Conservation (phyloP, 176 grass and related monocot species). For the Tillandsia leiboldiana region DNA sequence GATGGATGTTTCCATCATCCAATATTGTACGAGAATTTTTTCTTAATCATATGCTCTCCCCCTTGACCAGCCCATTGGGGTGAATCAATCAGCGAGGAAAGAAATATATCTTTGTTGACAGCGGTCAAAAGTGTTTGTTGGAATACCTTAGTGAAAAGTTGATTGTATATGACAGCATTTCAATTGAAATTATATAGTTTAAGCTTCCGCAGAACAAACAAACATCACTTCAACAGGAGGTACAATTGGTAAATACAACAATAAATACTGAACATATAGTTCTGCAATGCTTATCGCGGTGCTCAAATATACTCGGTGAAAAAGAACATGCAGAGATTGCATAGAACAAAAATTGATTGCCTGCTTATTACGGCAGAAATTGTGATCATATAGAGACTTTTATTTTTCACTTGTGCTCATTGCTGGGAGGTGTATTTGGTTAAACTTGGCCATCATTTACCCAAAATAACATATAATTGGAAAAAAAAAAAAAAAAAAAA, state of each 20-base stretch:
- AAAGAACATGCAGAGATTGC: neutral
- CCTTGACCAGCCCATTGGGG: too few relatives aligned
- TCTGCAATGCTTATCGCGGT: neutral
- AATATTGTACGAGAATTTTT: too few relatives aligned
- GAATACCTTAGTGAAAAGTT: too few relatives aligned
- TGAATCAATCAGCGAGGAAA: too few relatives aligned
- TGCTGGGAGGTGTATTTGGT: neutral
- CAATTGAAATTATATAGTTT: neutral
- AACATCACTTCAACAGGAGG: neutral
- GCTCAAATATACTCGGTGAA: neutral
- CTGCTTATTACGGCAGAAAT: neutral
- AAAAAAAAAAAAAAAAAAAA: conserved; percentile 18
- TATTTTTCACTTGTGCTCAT: too few relatives aligned
- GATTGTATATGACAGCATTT: neutral
- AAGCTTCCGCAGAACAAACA: neutral
- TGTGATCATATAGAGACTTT: too few relatives aligned
- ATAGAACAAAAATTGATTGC: neutral
- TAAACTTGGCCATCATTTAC: neutral
- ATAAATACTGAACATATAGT: neutral
- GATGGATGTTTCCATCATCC: too few relatives aligned
- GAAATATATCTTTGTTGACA: too few relatives aligned
- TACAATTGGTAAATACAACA: neutral
- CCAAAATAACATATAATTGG: neutral
- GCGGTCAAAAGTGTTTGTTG: too few relatives aligned
- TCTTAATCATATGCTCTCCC: too few relatives aligned